Conservation (phyloP, 495 filamentous ascomycete genomes). For the Xylaria cubensis region DNA sequence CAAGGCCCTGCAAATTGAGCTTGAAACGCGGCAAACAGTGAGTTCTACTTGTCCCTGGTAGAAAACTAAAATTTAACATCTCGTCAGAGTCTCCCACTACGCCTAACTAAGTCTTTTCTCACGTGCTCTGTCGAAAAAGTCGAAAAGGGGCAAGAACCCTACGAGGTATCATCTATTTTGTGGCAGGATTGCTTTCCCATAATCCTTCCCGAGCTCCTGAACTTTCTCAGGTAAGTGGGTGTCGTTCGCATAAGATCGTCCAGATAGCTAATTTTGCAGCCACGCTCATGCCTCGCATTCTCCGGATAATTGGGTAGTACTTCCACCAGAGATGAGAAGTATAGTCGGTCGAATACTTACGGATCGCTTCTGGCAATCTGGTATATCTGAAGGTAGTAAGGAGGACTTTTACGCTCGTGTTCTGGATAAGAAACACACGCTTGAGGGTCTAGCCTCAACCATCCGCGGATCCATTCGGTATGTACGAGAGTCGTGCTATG, state of each 20-base stretch:
- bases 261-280: slow-evolving; percentile 50
- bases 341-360: slow-evolving; percentile 85
- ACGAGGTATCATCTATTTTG: slow-evolving; percentile 71
- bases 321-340: slow-evolving; percentile 77
- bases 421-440: slow-evolving; percentile 80
- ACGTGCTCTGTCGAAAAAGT: slow-evolving; percentile 89
- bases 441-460: slow-evolving; percentile 93
- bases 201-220: slow-evolving; percentile 85
- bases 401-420: slow-evolving; percentile 97
- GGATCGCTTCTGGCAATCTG: slow-evolving; percentile 98
- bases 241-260: background rate
- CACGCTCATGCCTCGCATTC: slow-evolving; percentile 95
- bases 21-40: slow-evolving; percentile 76
- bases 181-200: slow-evolving; percentile 84
- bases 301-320: slow-evolving; percentile 76
- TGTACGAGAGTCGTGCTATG: slow-evolving; percentile 90
- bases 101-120: slow-evolving; percentile 87
- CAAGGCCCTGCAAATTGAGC: slow-evolving; percentile 73
- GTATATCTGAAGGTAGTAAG: slow-evolving; percentile 91
- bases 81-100: slow-evolving; percentile 71
- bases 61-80: slow-evolving; percentile 26
- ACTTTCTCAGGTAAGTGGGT: slow-evolving; percentile 72
- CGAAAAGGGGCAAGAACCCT: slow-evolving; percentile 69
- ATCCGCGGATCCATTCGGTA: slow-evolving; percentile 87
- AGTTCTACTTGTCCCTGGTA: slow-evolving; percentile 24